Percentiles rank a stretch among this genome's conserved stretches.
Evolutionary conservation across 257 asterid species (phyloP).

Genomic region (Phtheirospermum japonicum): DNA sequence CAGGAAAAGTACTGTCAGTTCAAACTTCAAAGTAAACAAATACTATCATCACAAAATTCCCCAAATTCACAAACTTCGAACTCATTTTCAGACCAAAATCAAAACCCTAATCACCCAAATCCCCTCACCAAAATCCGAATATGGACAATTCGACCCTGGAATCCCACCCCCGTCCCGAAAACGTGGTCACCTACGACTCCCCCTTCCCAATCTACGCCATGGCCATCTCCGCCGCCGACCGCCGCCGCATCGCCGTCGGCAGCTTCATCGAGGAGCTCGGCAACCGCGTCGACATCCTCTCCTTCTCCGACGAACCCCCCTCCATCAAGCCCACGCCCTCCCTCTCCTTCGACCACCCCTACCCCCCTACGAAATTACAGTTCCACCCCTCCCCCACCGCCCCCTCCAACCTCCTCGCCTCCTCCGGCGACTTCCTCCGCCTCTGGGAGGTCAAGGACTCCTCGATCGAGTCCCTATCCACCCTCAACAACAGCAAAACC

Average conservation of each 20-base stretch:
- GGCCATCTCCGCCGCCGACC: conserved; percentile 62
- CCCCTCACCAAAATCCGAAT: neutral
- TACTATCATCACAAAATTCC: neutral
- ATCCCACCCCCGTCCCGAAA: conserved; percentile 42
- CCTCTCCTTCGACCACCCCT: conserved; percentile 80
- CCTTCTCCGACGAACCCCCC: conserved; percentile 65
- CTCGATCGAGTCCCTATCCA: conserved; percentile 42
- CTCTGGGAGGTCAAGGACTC: conserved; percentile 65
- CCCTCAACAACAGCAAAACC: conserved; percentile 62
- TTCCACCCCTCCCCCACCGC: conserved; percentile 65
- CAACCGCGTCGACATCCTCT: conserved; percentile 74
- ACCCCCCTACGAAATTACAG: conserved; percentile 82
- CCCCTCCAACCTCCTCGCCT: conserved; percentile 60
- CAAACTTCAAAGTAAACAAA: neutral
- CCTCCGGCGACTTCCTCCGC: conserved; percentile 92
- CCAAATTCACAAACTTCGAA: neutral
- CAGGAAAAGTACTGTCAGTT: too few species aligned
- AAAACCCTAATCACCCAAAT: conserved; percentile 23
- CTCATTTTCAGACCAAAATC: neutral
- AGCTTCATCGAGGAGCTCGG: conserved; percentile 68
- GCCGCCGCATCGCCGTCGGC: conserved; percentile 61
- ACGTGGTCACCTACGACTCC: conserved; percentile 48
- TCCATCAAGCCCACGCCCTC: conserved; percentile 47
- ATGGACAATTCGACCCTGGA: conserved; percentile 57
- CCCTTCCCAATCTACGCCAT: conserved; percentile 69